These are phyloP conservation scores for Ophiocordyceps camponoti-floridani DNA, from an alignment of 2,329 filamentous ascomycete species.

Conservation along the genomic window DNA sequence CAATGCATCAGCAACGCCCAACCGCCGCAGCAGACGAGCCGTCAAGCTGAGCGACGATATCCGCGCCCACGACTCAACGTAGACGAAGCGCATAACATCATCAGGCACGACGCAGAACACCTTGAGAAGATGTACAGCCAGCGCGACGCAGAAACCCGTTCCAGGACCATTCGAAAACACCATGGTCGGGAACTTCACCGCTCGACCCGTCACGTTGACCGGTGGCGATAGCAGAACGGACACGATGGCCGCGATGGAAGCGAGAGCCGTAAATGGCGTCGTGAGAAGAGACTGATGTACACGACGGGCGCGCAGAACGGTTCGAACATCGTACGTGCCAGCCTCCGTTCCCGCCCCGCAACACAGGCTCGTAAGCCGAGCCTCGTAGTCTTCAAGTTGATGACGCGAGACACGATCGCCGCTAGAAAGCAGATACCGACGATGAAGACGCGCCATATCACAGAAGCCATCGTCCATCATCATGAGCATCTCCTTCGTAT, in stretches of 20 bases:
- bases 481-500: slow-evolving; percentile 86
- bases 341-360: slow-evolving; percentile 5
- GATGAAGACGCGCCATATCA: slow-evolving; percentile 34
- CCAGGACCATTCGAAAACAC: slow-evolving; percentile 81
- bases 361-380: slow-evolving; percentile 11
- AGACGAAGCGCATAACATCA: slow-evolving; percentile 54
- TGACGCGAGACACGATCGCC: slow-evolving; percentile 52
- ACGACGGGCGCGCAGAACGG: slow-evolving; percentile 56
- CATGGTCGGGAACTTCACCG: slow-evolving; percentile 43
- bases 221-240: slow-evolving; percentile 28
- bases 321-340: slow-evolving; percentile 43
- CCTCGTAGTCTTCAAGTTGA: slow-evolving; percentile 42
- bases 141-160: slow-evolving; percentile 59
- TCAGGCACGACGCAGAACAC: slow-evolving; percentile 24
- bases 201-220: slow-evolving; percentile 3
- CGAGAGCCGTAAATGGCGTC: slow-evolving; percentile 49
- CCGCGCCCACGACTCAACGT: slow-evolving; percentile 84
- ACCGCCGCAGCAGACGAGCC: slow-evolving; percentile 52
- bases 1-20: slow-evolving; percentile 54
- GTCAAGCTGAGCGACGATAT: slow-evolving; percentile 71
- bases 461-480: slow-evolving; percentile 50
- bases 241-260: slow-evolving; percentile 46
- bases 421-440: slow-evolving; percentile 66
- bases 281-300: slow-evolving; percentile 70
- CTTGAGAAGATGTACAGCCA: slow-evolving; percentile 30